Base-by-base conservation (phyloP, 2,329 filamentous ascomycete genomes). In the Phaeomoniella chlamydospora region DNA sequence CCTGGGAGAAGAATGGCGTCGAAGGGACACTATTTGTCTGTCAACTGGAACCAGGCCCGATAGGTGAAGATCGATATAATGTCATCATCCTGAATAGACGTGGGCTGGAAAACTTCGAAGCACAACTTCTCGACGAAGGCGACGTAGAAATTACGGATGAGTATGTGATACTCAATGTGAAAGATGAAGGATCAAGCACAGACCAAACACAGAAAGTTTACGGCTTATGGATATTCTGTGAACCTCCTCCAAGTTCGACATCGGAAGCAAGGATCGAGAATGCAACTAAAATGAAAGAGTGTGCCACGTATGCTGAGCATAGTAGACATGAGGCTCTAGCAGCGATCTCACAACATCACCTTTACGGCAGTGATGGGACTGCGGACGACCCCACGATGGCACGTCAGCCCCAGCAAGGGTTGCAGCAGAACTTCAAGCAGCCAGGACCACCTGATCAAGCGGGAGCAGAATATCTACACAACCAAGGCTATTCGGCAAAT, bases 1-100 rank as follows among this genome's bases (percentile, higher is more conserved):
- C 66, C 40, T 96, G 90, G 90, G 81, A 90, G 53, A 93, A 92
- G 64, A 73, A 72, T 32, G 81, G 78, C 38, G 71, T 87, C 9
- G 87, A 94, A 58, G 90, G 90, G 29, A 82, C 84, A 10, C 65
- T 96, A 44, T 98, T 96, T 55, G 73, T 96, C 36, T 92, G 83
- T 64, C 70, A 80, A 43, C 59, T 77, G 41, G 44, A 50, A 37
- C 45, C 67, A 59, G 42, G 61, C 33, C 26, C 48, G 19, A 39
- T 57, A 42, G 63, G 47, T 47, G 74, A 58, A 41, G 63, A 66
- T 33, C 52, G 64, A 43, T 68, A 67, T 45, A 55, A 52, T 26
- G 70, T 83, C 12, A 80, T 86, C 47, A 66, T 88, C 4, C 65
- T 88, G 42, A 87, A 84, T 57, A 68, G 82, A 31, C 70, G 76